A percentile compares a stretch with the other conserved stretches of the same genome.
These are phyloP conservation scores for Hymenochaete sp. DNA, from an alignment of 1,284 basidiomycete species.

Conservation along the genomic window DNA sequence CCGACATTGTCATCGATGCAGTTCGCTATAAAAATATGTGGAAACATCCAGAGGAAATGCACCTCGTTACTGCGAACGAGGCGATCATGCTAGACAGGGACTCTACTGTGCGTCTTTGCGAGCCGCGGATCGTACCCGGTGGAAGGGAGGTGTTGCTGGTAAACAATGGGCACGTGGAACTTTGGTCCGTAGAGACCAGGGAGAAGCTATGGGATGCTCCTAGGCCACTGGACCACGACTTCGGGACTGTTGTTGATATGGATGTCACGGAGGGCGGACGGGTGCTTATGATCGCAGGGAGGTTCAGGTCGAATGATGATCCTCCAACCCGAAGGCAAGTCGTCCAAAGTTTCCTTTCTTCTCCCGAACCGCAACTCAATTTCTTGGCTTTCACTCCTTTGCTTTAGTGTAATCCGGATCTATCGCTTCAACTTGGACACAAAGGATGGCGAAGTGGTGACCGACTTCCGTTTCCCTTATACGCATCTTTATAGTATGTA, in stretches of 20 bases:
- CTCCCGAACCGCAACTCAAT: no score
- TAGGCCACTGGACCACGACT: not conserved
- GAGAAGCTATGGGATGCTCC: constrained; percentile 1
- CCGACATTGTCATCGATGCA: not conserved
- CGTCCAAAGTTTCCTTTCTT: no score
- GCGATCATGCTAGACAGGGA: not conserved
- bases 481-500: no score
- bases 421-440: no score
- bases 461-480: no score
- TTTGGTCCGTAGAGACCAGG: constrained; percentile 5
- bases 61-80: not conserved
- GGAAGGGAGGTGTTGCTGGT: constrained; percentile 3
- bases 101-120: constrained; percentile 1
- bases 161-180: constrained; percentile 3
- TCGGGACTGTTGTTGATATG: not conserved
- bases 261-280: not conserved
- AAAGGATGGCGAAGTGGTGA: no score
- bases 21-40: not conserved
- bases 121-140: constrained; percentile 9
- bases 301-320: no score
- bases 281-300: not conserved
- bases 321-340: no score
- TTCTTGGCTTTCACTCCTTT: no score
- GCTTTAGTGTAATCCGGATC: no score
- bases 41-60: not conserved